A percentile compares a stretch with the other conserved stretches of the same genome.
These are phyloP conservation scores for Saraca asoca DNA, from an alignment of 331 rosid genomes.

Conservation along the genomic window DNA sequence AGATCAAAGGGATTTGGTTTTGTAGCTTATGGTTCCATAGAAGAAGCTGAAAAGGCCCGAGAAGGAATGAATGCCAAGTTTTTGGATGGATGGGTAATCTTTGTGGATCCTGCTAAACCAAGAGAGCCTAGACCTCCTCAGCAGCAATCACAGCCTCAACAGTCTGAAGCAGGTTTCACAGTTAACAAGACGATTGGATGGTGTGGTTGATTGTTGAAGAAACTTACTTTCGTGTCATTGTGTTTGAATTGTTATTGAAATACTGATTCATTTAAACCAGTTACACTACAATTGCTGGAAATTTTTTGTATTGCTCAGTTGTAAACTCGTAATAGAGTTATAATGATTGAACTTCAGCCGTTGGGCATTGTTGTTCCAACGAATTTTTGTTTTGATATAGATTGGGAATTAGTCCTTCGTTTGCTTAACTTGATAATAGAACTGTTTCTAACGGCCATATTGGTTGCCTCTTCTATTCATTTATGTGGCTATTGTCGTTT, in stretches of 20 bases:
- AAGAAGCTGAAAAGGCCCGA: constrained; percentile 84
- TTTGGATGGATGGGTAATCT: constrained; percentile 96
- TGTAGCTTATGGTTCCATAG: constrained; percentile 57
- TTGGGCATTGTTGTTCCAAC: no score
- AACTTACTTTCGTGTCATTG: constrained; percentile 9
- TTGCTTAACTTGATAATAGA: no score
- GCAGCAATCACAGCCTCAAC: constrained; percentile 59
- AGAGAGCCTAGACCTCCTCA: constrained; percentile 68
- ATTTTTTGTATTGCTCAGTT: background rate
- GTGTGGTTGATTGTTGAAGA: constrained; percentile 62
- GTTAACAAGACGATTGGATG: constrained; percentile 87
- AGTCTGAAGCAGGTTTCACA: constrained; percentile 67
- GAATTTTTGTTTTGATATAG: no score
- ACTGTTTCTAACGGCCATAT: no score
- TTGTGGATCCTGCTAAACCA: constrained; percentile 93
- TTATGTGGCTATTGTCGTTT: no score
- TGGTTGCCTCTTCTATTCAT: no score
- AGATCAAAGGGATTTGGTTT: constrained; percentile 91
- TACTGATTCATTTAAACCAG: constrained; percentile 8
- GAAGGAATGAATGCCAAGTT: constrained; percentile 86
- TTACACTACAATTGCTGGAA: background rate
- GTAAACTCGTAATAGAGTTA: no score
- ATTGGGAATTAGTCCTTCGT: no score
- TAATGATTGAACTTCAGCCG: no score
- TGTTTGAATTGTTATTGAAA: constrained; percentile 21